Percentiles rank a stretch among this genome's conserved stretches.
These are phyloP conservation scores for Gossypium turneri DNA, from an alignment of 345 rosid genomes.

Conservation along the genomic window DNA sequence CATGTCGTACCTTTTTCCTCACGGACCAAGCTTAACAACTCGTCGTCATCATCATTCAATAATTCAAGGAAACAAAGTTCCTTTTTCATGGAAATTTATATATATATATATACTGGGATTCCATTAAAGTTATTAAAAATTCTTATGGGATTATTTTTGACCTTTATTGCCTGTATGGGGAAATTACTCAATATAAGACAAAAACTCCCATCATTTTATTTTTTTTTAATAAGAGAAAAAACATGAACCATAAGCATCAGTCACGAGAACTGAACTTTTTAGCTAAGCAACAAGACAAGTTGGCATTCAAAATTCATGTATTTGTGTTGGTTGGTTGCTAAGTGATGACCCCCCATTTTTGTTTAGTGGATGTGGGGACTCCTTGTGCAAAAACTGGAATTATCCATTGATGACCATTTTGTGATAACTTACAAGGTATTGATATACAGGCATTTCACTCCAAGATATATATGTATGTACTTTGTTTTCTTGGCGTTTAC, in stretches of 20 bases:
- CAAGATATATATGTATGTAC: background rate
- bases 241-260: background rate
- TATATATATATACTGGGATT: background rate
- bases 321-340: background rate
- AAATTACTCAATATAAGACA: background rate
- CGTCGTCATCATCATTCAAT: background rate
- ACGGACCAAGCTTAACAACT: background rate
- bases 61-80: background rate
- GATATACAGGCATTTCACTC: slow-evolving; percentile 1
- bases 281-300: slow-evolving; percentile 4
- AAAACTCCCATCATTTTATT: background rate
- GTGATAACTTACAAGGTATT: background rate
- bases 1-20: background rate
- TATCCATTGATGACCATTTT: background rate
- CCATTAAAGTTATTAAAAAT: background rate
- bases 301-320: background rate
- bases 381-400: background rate
- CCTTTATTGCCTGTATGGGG: background rate
- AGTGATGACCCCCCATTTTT: background rate
- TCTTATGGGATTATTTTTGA: background rate
- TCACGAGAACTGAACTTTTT: background rate
- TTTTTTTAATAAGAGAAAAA: background rate
- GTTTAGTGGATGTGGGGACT: background rate
- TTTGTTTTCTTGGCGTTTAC: background rate
- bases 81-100: too few relatives aligned